A percentile compares a stretch with the other conserved stretches of the same genome.
Conservation (phyloP, 2,329 filamentous ascomycete species). For the Didymella keratinophila region DNA sequence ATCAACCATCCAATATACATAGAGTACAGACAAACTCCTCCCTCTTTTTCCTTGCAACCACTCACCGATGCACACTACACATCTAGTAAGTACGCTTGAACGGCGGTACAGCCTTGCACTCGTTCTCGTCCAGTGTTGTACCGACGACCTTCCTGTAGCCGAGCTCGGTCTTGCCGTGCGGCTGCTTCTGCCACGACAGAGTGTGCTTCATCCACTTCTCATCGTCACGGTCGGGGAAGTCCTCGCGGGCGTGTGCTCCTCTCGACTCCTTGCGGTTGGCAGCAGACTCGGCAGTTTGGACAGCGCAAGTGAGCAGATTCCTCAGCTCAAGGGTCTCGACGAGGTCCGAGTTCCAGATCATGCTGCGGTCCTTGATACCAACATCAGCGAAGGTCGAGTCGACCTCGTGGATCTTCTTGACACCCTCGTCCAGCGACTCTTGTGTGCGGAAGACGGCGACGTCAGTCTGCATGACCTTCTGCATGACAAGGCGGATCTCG, state of each 20-base stretch:
- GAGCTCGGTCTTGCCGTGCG: conserved; percentile 86
- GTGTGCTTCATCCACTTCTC: conserved; percentile 99
- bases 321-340: conserved; percentile 95
- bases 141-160: conserved; percentile 84
- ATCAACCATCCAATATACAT: conserved; percentile 46
- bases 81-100: conserved; percentile 91
- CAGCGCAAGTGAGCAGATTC: conserved; percentile 95
- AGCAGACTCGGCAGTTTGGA: conserved; percentile 89
- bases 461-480: conserved; percentile 98
- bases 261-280: conserved; percentile 96
- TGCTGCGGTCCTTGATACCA: conserved; percentile 96
- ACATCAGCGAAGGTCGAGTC: conserved; percentile 82
- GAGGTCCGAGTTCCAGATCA: conserved; percentile 99
- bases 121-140: conserved; percentile 88
- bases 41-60: conserved; percentile 2
- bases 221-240: conserved; percentile 94
- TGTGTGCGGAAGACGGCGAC: conserved; percentile 97
- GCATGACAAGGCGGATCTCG: conserved; percentile 90
- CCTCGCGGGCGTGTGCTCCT: conserved; percentile 96
- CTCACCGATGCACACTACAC: not conserved
- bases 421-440: conserved; percentile 91
- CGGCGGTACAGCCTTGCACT: conserved; percentile 95
- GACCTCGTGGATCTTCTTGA: conserved; percentile 83
- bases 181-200: conserved; percentile 91
- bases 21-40: conserved; percentile 39